Evolutionary conservation across 495 filamentous ascomycete genomes (phyloP).

Genomic region (Xylaria sp.): DNA sequence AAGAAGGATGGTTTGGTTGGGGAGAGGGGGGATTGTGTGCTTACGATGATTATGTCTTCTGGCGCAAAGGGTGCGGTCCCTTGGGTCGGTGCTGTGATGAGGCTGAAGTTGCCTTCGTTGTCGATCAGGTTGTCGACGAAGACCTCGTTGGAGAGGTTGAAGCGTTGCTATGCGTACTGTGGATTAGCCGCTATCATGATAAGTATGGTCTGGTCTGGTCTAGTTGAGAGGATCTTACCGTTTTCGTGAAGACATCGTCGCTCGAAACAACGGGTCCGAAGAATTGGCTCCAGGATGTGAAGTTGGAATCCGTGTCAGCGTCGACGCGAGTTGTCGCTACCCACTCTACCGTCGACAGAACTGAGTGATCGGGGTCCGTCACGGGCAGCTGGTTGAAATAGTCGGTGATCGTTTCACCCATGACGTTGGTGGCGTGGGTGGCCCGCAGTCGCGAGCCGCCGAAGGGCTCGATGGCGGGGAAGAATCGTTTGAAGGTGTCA

Average conservation of each 20-base stretch:
- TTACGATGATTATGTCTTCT: constrained; percentile 3
- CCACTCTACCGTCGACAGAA: constrained; percentile 47
- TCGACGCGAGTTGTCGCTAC: constrained; percentile 51
- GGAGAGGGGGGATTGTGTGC: background rate
- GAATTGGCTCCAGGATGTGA: constrained; percentile 61
- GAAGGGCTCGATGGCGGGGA: constrained; percentile 54
- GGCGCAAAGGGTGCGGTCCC: background rate
- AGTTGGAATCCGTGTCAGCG: constrained; percentile 52
- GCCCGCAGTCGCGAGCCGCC: constrained; percentile 54
- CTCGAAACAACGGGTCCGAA: constrained; percentile 46
- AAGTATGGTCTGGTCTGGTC: background rate
- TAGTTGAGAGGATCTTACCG: background rate
- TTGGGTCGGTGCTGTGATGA: background rate
- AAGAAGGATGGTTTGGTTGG: constrained; percentile 31
- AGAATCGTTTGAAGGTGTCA: constrained; percentile 61
- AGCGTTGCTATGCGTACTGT: background rate
- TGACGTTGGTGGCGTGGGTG: constrained; percentile 46
- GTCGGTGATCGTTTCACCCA: constrained; percentile 51
- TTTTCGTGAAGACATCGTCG: constrained; percentile 2
- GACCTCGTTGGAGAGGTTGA: constrained; percentile 6
- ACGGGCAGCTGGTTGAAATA: constrained; percentile 39
- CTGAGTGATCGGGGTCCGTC: constrained; percentile 32
- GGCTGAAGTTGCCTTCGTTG: background rate
- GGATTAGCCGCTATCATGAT: background rate
- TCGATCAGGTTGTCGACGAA: background rate